Base-by-base conservation (phyloP, 2,329 filamentous ascomycete species). In the Trichoderma koningiopsis region DNA sequence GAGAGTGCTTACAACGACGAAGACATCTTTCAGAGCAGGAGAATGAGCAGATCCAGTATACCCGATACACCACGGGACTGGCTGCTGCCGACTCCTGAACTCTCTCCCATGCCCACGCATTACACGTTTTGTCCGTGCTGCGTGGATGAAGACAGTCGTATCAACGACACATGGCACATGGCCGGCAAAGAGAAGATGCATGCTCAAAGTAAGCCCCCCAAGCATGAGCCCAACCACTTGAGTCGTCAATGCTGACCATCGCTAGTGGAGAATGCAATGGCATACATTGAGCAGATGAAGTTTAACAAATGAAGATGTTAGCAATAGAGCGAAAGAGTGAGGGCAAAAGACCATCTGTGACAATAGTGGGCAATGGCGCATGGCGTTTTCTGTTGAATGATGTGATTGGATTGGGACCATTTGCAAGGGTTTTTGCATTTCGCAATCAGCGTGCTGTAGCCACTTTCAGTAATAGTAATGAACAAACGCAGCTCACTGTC, bases 121-220 rank as follows among this genome's bases (percentile, higher is more conserved):
- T 70, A 43, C 29, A 59, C 47, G n/a, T 70, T 70, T 52, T 70
- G 69, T 35, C 58, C 69, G 24, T 70, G 69, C 56, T 68, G 65
- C 40, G 59, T 40, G 8, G 65, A 70, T 47, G 69, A 70, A 10
- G 69, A 70, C 2, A 53, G 55, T 24, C 62, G 65, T 31, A 70
- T 70, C 22, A 68, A 68, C 47, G 69, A 70, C 22, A 68, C 64
- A 27, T 70, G 69, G 69, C 58, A 67, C 24, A 68, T 70, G 69
- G 66, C 57, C 22, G 49, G 58, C 13, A 62, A 68, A 22, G 65
- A 70, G 27, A 70, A 68, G 35, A 70, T 68, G 69, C 59, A 70
- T n/a, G 40, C 58, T 60, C 69, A 70, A 60, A 27, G 69, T 70
- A 64, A 63, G 69, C 33, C 31, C 27, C 52, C 53, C 16, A n/a